Evolutionary conservation across 192 early-diverging fungal species (phyloP).

Genomic region (Backusella tarrabulga): DNA sequence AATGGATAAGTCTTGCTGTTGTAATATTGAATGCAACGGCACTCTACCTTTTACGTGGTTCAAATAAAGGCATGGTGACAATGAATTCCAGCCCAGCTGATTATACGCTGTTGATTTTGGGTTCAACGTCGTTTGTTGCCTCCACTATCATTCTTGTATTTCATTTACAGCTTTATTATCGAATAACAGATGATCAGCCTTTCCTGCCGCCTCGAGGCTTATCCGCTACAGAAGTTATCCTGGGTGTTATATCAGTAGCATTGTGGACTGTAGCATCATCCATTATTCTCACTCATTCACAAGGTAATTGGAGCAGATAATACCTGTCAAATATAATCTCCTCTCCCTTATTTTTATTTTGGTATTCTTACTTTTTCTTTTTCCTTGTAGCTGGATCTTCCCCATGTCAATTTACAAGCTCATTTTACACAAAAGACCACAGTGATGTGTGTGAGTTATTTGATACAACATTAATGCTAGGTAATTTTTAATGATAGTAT

Average conservation of each 20-base stretch:
- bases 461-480: constrained; percentile 9
- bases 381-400: neutral
- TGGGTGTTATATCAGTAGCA: neutral
- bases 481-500: neutral
- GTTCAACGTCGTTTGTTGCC: neutral
- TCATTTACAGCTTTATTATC: constrained; percentile 6
- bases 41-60: neutral
- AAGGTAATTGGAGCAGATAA: neutral
- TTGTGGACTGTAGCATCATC: constrained; percentile 10
- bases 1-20: constrained; percentile 16
- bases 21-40: constrained; percentile 15
- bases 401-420: neutral
- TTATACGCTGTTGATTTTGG: constrained; percentile 11
- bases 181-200: neutral
- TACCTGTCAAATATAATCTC: neutral
- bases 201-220: neutral
- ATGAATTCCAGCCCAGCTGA: constrained; percentile 4
- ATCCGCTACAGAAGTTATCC: constrained; percentile 9
- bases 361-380: neutral
- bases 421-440: constrained; percentile 2
- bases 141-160: constrained; percentile 6
- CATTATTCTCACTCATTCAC: neutral
- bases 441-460: constrained; percentile 14
- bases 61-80: neutral
- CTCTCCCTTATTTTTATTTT: neutral